Conservation (phyloP, 2,329 filamentous ascomycete species). For the Nemania bipapillata region DNA sequence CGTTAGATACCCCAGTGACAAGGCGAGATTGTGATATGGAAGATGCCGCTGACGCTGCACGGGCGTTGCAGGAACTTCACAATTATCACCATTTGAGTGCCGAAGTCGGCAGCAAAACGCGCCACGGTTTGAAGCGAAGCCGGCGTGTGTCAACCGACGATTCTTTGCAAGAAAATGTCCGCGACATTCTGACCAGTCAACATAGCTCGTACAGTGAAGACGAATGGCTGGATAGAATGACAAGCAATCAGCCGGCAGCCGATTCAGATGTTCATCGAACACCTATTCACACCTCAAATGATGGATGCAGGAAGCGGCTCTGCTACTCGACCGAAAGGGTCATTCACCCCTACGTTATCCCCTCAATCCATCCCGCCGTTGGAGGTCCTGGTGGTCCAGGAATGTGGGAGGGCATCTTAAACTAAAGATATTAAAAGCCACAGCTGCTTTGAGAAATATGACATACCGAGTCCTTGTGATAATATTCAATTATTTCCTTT, state of each 20-base stretch:
- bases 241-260: slow-evolving; percentile 52
- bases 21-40: slow-evolving; percentile 62
- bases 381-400: slow-evolving; percentile 66
- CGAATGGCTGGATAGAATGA: slow-evolving; percentile 53
- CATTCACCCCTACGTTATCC: slow-evolving; percentile 59
- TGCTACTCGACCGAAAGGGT: slow-evolving; percentile 71
- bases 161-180: slow-evolving; percentile 73
- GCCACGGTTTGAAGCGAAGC: slow-evolving; percentile 67
- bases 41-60: slow-evolving; percentile 65
- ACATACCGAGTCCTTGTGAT: slow-evolving; percentile 45
- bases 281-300: slow-evolving; percentile 52
- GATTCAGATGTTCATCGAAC: slow-evolving; percentile 41
- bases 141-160: slow-evolving; percentile 68
- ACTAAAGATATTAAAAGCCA: slow-evolving; percentile 53
- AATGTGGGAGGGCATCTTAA: slow-evolving; percentile 74
- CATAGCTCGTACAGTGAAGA: slow-evolving; percentile 52
- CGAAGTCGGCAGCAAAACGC: slow-evolving; percentile 52
- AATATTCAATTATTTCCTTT: slow-evolving; percentile 51
- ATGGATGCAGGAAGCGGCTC: slow-evolving; percentile 70
- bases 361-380: slow-evolving; percentile 61
- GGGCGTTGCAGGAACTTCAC: slow-evolving; percentile 70
- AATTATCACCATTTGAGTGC: slow-evolving; percentile 57
- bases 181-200: slow-evolving; percentile 64
- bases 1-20: slow-evolving; percentile 60
- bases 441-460: slow-evolving; percentile 23